Evolutionary conservation across 2,329 filamentous ascomycete species (phyloP).

Genomic region (Beauveria scarabaeidicola): DNA sequence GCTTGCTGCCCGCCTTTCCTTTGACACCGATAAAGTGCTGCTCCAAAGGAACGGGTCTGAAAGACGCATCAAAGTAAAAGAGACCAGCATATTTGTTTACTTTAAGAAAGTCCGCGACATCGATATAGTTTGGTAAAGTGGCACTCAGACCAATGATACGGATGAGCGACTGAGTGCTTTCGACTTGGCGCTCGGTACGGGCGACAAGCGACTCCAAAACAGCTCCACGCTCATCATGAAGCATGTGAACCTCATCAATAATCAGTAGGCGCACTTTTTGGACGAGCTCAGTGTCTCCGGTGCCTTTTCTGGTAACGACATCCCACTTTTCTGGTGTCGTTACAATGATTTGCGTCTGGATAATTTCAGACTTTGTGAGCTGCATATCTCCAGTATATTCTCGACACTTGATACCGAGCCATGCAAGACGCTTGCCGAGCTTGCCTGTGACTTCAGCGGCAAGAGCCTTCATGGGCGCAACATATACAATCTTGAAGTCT

Average conservation of each 20-base stretch:
- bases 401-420: constrained; percentile 85
- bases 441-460: constrained; percentile 96
- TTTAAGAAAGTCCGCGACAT: constrained; percentile 93
- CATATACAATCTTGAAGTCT: constrained; percentile 97
- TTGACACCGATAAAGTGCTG: constrained; percentile 97
- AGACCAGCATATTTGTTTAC: constrained; percentile 88
- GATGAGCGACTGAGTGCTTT: constrained; percentile 95
- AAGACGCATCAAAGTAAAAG: constrained; percentile 96
- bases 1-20: constrained; percentile 73
- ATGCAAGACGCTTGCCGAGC: constrained; percentile 80
- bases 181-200: constrained; percentile 88
- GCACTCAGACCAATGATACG: constrained; percentile 92
- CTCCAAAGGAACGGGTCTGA: constrained; percentile 89
- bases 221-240: constrained; percentile 93
- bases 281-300: constrained; percentile 92
- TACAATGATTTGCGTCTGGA: constrained; percentile 94
- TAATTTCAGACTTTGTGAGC: constrained; percentile 89
- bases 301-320: constrained; percentile 93
- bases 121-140: constrained; percentile 90
- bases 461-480: constrained; percentile 97
- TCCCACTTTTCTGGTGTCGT: constrained; percentile 99
- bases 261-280: constrained; percentile 95
- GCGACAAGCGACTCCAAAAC: constrained; percentile 95
- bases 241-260: constrained; percentile 98
- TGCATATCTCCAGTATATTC: constrained; percentile 99